Conservation (phyloP, 768 basidiomycete genomes). For the Termitomyces sp. region DNA sequence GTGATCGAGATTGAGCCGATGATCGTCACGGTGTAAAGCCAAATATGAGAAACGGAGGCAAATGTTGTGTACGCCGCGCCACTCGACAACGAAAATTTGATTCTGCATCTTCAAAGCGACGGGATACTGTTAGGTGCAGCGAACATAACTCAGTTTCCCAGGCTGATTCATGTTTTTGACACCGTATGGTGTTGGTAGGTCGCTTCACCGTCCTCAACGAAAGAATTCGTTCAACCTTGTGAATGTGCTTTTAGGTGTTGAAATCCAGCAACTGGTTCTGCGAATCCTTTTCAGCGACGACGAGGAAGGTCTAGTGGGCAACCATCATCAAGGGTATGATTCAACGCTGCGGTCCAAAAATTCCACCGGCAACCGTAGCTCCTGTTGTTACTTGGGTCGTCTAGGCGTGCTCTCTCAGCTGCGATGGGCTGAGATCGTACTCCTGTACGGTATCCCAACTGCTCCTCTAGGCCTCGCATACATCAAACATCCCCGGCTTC, state of each 20-base stretch:
- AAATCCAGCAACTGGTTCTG: background rate
- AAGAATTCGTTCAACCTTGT: background rate
- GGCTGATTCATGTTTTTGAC: background rate
- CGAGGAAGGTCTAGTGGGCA: background rate
- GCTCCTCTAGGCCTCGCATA: background rate
- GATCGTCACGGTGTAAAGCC: background rate
- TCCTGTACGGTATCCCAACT: background rate
- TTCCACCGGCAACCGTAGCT: background rate
- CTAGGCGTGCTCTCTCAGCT: background rate
- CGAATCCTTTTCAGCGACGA: background rate
- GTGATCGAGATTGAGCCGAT: background rate
- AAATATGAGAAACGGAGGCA: background rate
- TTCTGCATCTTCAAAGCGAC: background rate
- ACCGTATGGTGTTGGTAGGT: background rate
- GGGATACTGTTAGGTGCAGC: background rate
- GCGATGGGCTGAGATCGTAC: background rate
- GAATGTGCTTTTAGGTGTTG: background rate
- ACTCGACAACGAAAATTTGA: background rate
- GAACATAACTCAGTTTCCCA: background rate
- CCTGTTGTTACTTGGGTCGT: background rate
- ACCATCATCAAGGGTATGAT: background rate
- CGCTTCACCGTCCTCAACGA: background rate
- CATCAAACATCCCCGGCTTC: no score
- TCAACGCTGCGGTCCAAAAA: background rate
- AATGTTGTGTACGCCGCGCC: background rate